A percentile compares a stretch with the other conserved stretches of the same genome.
Evolutionary conservation across 805 yeast species (phyloP).

Genomic region (Monosporozyma solicola): DNA sequence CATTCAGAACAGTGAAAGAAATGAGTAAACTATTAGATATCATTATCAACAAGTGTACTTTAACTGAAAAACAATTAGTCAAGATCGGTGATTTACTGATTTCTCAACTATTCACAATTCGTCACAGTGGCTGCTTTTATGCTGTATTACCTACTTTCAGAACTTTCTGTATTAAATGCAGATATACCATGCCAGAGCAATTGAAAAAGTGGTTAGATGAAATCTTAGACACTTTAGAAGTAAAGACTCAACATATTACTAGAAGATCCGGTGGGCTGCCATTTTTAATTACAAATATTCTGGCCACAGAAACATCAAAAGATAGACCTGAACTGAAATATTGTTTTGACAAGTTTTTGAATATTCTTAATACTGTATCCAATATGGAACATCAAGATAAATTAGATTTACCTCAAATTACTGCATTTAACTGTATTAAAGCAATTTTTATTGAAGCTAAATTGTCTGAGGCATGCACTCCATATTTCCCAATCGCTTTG

Average conservation of each 20-base stretch:
- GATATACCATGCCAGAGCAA: slow-evolving; percentile 27
- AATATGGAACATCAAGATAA: slow-evolving; percentile 45
- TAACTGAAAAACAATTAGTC: slow-evolving; percentile 17
- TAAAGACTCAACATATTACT: slow-evolving; percentile 61
- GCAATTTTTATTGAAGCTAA: slow-evolving; percentile 65
- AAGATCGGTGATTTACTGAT: slow-evolving; percentile 47
- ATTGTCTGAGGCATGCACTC: slow-evolving; percentile 44
- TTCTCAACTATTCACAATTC: slow-evolving; percentile 59
- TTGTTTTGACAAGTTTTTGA: slow-evolving; percentile 45
- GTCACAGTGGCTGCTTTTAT: slow-evolving; percentile 89
- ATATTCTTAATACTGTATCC: slow-evolving; percentile 38
- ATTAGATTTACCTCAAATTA: slow-evolving; percentile 82
- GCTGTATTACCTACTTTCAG: slow-evolving; percentile 78
- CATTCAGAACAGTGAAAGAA: slow-evolving; percentile 82
- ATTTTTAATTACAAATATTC: slow-evolving; percentile 60
- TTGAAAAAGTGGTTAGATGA: slow-evolving; percentile 52
- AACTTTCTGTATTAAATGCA: slow-evolving; percentile 53
- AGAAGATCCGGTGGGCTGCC: slow-evolving; percentile 94
- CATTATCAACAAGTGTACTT: slow-evolving; percentile 32
- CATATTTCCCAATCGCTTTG: slow-evolving; percentile 49
- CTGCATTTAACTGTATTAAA: slow-evolving; percentile 80
- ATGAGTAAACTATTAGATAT: slow-evolving; percentile 47
- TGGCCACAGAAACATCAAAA: slow-evolving; percentile 40
- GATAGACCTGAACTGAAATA: slow-evolving; percentile 35
- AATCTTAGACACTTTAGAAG: slow-evolving; percentile 45